These are phyloP conservation scores for Ganoderma resinaceum DNA, from an alignment of 1,284 basidiomycete species.

Conservation along the genomic window DNA sequence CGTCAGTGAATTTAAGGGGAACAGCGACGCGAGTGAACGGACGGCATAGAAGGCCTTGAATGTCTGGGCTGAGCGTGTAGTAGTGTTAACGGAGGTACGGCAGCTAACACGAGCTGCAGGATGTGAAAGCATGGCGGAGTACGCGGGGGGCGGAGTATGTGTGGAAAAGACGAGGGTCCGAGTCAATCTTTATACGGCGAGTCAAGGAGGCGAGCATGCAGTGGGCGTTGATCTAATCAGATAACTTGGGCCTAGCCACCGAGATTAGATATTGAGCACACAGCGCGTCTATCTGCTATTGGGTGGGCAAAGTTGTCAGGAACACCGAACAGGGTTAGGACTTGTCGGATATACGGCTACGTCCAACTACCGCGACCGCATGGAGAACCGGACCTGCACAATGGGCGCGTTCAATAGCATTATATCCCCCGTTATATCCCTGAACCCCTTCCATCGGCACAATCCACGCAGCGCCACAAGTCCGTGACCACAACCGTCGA, in stretches of 20 bases:
- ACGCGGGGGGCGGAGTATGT: slow-evolving; percentile 12
- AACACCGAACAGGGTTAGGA: background rate
- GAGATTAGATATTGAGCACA: slow-evolving; percentile 24
- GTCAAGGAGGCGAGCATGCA: slow-evolving; percentile 20
- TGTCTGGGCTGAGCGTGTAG: slow-evolving; percentile 42
- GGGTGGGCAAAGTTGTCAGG: background rate
- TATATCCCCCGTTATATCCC: background rate
- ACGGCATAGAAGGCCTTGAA: slow-evolving; percentile 73
- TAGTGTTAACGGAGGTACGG: slow-evolving; percentile 13
- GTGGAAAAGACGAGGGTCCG: slow-evolving; percentile 10
- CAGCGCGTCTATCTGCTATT: slow-evolving; percentile 25
- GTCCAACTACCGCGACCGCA: background rate
- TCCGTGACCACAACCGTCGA: background rate
- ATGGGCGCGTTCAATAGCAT: slow-evolving; percentile 8
- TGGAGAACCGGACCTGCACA: background rate
- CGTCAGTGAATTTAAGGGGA: slow-evolving; percentile 6
- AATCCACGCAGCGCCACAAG: slow-evolving; percentile 1
- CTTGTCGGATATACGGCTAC: background rate
- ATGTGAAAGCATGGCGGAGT: slow-evolving; percentile 29
- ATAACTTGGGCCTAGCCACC: slow-evolving; percentile 8
- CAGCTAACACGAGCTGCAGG: slow-evolving; percentile 27
- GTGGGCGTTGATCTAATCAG: slow-evolving; percentile 28
- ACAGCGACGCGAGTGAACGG: slow-evolving; percentile 29
- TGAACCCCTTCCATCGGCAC: slow-evolving; percentile 1
- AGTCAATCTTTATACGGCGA: slow-evolving; percentile 28